Evolutionary conservation across 768 basidiomycete genomes (phyloP).

Genomic region (Coprinopsis sp.): DNA sequence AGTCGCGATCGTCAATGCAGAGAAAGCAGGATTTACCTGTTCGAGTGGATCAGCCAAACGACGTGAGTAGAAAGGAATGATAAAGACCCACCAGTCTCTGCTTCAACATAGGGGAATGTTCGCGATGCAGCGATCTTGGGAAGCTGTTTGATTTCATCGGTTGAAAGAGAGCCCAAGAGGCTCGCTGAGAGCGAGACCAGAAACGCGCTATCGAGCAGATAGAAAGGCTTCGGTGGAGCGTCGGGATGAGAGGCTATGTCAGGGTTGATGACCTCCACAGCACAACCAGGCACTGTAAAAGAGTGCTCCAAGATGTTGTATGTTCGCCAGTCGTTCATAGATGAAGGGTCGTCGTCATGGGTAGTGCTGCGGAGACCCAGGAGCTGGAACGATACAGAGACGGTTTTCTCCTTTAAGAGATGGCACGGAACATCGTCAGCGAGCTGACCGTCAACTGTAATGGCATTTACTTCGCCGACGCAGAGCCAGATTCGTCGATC

Average conservation of each 20-base stretch:
- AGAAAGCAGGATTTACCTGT: slow-evolving; percentile 20
- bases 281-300: slow-evolving; percentile 13
- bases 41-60: neutral
- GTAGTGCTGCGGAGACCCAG: slow-evolving; percentile 16
- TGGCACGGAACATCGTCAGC: slow-evolving; percentile 9
- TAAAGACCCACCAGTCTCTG: slow-evolving; percentile 13
- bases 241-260: neutral
- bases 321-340: slow-evolving; percentile 17
- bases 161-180: slow-evolving; percentile 15
- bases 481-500: slow-evolving; percentile 14
- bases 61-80: slow-evolving; percentile 3
- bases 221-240: slow-evolving; percentile 9
- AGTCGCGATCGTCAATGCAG: slow-evolving; percentile 12
- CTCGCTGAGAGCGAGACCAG: slow-evolving; percentile 17
- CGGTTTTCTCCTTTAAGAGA: slow-evolving; percentile 11
- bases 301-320: slow-evolving; percentile 8
- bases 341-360: slow-evolving; percentile 14
- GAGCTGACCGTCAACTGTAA: slow-evolving; percentile 8
- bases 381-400: slow-evolving; percentile 14
- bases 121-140: slow-evolving; percentile 14
- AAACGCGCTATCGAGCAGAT: slow-evolving; percentile 21
- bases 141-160: slow-evolving; percentile 14
- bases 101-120: slow-evolving; percentile 18
- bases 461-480: slow-evolving; percentile 14
- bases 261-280: slow-evolving; percentile 16